These are phyloP conservation scores for Arabis hirsuta DNA, from an alignment of 345 rosid genomes.

Conservation along the genomic window DNA sequence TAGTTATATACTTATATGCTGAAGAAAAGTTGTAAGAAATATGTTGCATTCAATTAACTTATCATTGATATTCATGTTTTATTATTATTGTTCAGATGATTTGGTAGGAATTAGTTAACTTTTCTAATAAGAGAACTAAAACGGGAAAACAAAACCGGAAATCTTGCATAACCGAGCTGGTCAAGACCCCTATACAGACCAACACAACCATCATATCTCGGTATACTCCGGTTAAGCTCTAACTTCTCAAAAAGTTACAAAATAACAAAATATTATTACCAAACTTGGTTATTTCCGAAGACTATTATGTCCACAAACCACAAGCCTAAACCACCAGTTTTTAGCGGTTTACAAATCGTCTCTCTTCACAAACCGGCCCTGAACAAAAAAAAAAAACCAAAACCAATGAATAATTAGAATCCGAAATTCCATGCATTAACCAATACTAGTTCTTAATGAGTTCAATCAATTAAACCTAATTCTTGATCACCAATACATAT, in stretches of 20 bases:
- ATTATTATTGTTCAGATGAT: slow-evolving; percentile 25
- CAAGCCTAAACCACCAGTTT: slow-evolving; percentile 9
- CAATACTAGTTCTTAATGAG: neutral
- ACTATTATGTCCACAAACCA: slow-evolving; percentile 31
- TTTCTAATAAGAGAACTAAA: slow-evolving; percentile 20
- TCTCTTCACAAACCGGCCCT: slow-evolving; percentile 51
- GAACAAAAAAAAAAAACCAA: slow-evolving; percentile 19
- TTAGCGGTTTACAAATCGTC: slow-evolving; percentile 19
- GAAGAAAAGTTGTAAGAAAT: neutral
- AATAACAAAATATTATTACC: slow-evolving; percentile 15
- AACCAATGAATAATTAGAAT: slow-evolving; percentile 12
- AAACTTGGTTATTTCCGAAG: slow-evolving; percentile 24
- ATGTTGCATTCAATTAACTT: slow-evolving; percentile 1
- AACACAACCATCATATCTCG: slow-evolving; percentile 32
- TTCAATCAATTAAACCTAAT: neutral
- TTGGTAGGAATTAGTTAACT: slow-evolving; percentile 32
- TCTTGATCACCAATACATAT: neutral
- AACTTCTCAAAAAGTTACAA: slow-evolving; percentile 18
- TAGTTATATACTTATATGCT: neutral
- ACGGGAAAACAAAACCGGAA: slow-evolving; percentile 25
- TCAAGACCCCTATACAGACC: slow-evolving; percentile 42
- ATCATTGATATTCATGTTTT: neutral
- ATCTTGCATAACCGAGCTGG: slow-evolving; percentile 39
- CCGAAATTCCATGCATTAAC: neutral
- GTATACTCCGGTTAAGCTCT: slow-evolving; percentile 19